Evolutionary conservation across 164 flowering plant genomes (phyloP).

Genomic region (Houttuynia cordata): DNA sequence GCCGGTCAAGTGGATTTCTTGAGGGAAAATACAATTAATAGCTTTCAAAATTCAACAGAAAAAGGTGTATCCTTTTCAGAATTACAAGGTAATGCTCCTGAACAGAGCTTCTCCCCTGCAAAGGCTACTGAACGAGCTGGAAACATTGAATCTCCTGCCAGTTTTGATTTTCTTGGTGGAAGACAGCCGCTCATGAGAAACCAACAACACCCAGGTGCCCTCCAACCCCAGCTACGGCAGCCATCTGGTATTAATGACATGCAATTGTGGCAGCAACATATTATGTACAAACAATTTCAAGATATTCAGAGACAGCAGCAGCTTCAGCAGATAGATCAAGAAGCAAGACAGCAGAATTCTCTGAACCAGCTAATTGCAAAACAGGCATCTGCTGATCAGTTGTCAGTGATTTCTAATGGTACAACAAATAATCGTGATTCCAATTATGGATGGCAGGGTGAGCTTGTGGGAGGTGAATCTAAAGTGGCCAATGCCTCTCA

Average conservation of each 20-base stretch:
- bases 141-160: slow-evolving; percentile 19
- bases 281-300: slow-evolving; percentile 56
- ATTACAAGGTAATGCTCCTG: slow-evolving; percentile 28
- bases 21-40: slow-evolving; percentile 28
- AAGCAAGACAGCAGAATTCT: slow-evolving; percentile 34
- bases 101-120: not conserved
- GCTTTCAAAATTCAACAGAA: slow-evolving; percentile 23
- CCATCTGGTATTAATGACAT: slow-evolving; percentile 39
- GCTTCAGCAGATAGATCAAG: slow-evolving; percentile 36
- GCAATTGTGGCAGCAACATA: slow-evolving; percentile 49
- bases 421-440: slow-evolving; percentile 26
- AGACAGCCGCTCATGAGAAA: slow-evolving; percentile 21
- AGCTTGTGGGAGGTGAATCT: slow-evolving; percentile 13
- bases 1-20: slow-evolving; percentile 31
- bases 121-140: slow-evolving; percentile 13
- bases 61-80: slow-evolving; percentile 29
- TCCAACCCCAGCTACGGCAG: slow-evolving; percentile 30
- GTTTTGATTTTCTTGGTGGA: slow-evolving; percentile 22
- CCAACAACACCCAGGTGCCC: slow-evolving; percentile 27
- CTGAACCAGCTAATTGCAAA: slow-evolving; percentile 26
- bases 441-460: slow-evolving; percentile 13
- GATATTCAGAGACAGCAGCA: slow-evolving; percentile 63
- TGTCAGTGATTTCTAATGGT: slow-evolving; percentile 29
- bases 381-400: slow-evolving; percentile 34
- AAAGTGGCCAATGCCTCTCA: slow-evolving; percentile 22